Evolutionary conservation across 106 monocot genomes (phyloP).

Genomic region (Acanthochlamys bracteata): DNA sequence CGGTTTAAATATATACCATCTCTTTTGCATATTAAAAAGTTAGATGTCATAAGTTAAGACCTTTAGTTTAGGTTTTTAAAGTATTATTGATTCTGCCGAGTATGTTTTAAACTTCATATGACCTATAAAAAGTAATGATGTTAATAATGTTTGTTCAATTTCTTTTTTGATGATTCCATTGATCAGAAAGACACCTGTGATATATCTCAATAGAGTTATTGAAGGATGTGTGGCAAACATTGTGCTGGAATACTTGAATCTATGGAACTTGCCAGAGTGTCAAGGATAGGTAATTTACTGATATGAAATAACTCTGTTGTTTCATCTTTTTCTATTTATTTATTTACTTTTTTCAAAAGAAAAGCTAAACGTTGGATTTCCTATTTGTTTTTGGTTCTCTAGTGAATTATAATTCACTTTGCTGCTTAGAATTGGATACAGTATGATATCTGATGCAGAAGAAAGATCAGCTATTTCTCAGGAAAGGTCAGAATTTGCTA

Average conservation of each 20-base stretch:
- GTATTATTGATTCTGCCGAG: too few relatives aligned
- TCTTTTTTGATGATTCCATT: conserved; percentile 28
- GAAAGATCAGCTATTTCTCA: conserved; percentile 65
- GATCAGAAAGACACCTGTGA: conserved; percentile 92
- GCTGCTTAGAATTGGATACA: conserved; percentile 66
- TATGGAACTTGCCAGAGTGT: conserved; percentile 96
- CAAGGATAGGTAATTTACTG: conserved; percentile 59
- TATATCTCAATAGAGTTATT: conserved; percentile 87
- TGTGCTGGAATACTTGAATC: conserved; percentile 96
- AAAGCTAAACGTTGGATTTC: background rate
- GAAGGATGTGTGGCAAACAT: conserved; percentile 94
- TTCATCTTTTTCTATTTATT: background rate
- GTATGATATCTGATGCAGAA: conserved; percentile 95
- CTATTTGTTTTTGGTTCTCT: background rate
- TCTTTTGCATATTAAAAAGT: too few relatives aligned
- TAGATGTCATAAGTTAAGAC: too few relatives aligned
- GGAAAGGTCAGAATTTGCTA: conserved; percentile 33
- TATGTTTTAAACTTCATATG: too few relatives aligned
- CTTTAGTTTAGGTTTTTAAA: too few relatives aligned
- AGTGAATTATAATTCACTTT: background rate
- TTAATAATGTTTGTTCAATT: too few relatives aligned
- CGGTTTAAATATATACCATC: too few relatives aligned
- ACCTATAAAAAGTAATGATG: too few relatives aligned
- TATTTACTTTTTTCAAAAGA: background rate
- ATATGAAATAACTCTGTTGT: background rate